These are phyloP conservation scores for Neophaeococcomyces aloes DNA, from an alignment of 2,329 filamentous ascomycete species.

Conservation along the genomic window DNA sequence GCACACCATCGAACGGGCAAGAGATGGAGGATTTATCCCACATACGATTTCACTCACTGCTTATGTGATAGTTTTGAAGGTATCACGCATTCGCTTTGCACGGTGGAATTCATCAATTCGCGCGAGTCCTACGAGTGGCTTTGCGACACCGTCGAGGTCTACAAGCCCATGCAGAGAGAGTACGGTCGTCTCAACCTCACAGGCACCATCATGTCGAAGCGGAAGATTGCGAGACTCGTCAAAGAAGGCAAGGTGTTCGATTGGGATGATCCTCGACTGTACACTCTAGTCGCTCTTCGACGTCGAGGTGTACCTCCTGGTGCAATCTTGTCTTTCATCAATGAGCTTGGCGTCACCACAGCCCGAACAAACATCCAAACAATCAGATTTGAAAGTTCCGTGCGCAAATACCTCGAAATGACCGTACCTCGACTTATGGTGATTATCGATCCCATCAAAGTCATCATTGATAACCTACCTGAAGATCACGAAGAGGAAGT, in stretches of 20 bases:
- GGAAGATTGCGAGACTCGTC: conserved; percentile 71
- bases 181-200: conserved; percentile 65
- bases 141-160: conserved; percentile 69
- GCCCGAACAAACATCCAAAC: conserved; percentile 69
- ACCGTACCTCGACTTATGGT: conserved; percentile 85
- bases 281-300: conserved; percentile 73
- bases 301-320: conserved; percentile 78
- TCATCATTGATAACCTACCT: conserved; percentile 68
- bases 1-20: conserved; percentile 65
- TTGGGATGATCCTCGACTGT: conserved; percentile 87
- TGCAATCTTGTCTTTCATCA: conserved; percentile 79
- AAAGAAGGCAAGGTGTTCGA: conserved; percentile 65
- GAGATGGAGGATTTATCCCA: conserved; percentile 88
- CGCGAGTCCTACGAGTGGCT: conserved; percentile 86
- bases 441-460: conserved; percentile 71
- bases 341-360: conserved; percentile 84
- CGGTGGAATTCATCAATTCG: conserved; percentile 79
- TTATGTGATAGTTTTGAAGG: conserved; percentile 85
- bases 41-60: conserved; percentile 87
- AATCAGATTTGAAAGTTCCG: conserved; percentile 69
- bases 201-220: conserved; percentile 79
- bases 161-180: conserved; percentile 89
- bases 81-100: conserved; percentile 87
- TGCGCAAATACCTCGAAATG: conserved; percentile 76
- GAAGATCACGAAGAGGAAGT: conserved; percentile 57